A percentile compares a stretch with the other conserved stretches of the same genome.
Conservation (phyloP, 768 basidiomycete genomes). For the Suillus plorans region DNA sequence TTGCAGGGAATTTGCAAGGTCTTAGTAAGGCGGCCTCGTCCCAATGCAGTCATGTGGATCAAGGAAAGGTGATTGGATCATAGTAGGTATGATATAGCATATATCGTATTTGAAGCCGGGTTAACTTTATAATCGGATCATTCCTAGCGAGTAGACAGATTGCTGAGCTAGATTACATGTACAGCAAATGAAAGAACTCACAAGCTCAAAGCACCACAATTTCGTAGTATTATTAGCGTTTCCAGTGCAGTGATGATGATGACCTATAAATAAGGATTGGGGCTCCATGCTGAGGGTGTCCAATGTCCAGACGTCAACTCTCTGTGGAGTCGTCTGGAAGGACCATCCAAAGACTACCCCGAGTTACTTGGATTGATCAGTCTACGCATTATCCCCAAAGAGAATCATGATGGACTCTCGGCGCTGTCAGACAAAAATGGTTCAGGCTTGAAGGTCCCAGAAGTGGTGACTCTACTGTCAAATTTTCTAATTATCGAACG, state of each 20-base stretch:
- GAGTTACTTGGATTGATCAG: background rate
- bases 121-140: background rate
- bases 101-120: background rate
- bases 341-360: too few species aligned
- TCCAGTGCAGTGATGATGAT: background rate
- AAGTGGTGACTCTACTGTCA: background rate
- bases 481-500: background rate
- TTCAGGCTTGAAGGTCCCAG: background rate
- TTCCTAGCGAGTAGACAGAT: too few species aligned
- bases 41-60: background rate
- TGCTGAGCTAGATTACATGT: background rate
- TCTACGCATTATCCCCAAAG: background rate
- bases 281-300: too few species aligned
- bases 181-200: background rate
- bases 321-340: too few species aligned
- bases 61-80: background rate
- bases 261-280: too few species aligned
- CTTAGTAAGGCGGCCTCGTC: background rate
- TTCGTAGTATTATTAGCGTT: background rate
- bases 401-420: too few species aligned
- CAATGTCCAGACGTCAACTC: too few species aligned
- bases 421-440: too few species aligned
- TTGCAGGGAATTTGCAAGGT: background rate
- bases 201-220: background rate
- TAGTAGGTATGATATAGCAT: too few species aligned